Percentiles rank a stretch among this genome's conserved stretches.
phyloP scores from a whole-genome alignment of 805 yeast species.

The Vanderwaltozyma verrucispora region DNA sequence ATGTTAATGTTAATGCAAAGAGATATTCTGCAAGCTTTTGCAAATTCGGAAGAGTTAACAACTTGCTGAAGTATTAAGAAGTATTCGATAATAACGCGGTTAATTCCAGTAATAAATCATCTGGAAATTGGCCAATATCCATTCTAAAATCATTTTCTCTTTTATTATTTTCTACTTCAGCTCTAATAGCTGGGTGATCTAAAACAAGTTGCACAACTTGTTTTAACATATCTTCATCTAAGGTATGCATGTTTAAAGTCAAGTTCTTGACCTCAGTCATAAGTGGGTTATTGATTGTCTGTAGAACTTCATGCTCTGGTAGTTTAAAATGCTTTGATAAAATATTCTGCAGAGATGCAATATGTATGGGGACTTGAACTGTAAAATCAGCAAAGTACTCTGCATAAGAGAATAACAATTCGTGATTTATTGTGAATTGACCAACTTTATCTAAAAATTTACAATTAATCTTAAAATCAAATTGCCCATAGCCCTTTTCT shows the following conservation, averaged over 20 bases:
- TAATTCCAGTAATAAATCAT: constrained; percentile 7
- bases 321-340: constrained; percentile 68
- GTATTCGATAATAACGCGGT: background rate
- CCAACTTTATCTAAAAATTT: constrained; percentile 72
- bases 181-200: constrained; percentile 17
- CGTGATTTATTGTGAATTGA: constrained; percentile 70
- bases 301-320: constrained; percentile 40
- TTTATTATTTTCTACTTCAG: constrained; percentile 13
- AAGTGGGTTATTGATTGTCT: constrained; percentile 19
- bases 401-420: constrained; percentile 67
- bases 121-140: constrained; percentile 20
- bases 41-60: too few relatives aligned
- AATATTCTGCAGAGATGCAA: constrained; percentile 53
- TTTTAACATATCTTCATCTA: constrained; percentile 20
- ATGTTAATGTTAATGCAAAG: too few relatives aligned
- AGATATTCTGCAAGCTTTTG: too few relatives aligned
- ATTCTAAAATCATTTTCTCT: constrained; percentile 16
- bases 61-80: too few relatives aligned
- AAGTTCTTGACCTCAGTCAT: background rate
- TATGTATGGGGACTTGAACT: constrained; percentile 60
- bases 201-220: constrained; percentile 17
- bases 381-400: constrained; percentile 67
- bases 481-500: constrained; percentile 98
- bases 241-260: constrained; percentile 6
- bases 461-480: constrained; percentile 69